Conservation (phyloP, 208 protist species). For the Crithidia thermophila region DNA sequence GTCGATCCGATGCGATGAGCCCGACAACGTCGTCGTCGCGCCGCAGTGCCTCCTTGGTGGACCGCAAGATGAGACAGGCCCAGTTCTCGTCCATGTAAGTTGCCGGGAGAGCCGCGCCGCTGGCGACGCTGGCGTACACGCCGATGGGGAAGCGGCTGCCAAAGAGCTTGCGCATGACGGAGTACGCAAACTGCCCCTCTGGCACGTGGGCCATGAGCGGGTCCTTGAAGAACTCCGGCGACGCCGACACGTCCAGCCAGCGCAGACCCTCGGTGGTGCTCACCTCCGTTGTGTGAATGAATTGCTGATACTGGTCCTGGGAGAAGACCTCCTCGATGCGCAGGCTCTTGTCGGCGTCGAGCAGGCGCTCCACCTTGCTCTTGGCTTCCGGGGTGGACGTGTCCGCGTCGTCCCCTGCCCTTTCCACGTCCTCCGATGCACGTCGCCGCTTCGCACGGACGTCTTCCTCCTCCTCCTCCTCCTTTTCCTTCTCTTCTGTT, state of each 20-base stretch:
- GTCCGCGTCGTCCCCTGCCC: not conserved
- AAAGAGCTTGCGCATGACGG: constrained; percentile 41
- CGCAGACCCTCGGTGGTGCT: constrained; percentile 37
- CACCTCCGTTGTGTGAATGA: constrained; percentile 50
- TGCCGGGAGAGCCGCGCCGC: constrained; percentile 36
- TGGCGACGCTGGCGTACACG: constrained; percentile 38
- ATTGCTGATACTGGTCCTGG: constrained; percentile 27
- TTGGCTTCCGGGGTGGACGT: not conserved
- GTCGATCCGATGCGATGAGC: not conserved
- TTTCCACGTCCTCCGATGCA: no score
- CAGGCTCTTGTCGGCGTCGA: constrained; percentile 24
- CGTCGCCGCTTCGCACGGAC: no score
- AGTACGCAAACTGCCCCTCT: constrained; percentile 46
- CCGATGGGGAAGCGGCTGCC: constrained; percentile 31
- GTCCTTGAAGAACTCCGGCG: constrained; percentile 24
- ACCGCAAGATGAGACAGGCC: constrained; percentile 49
- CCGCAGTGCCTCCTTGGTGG: constrained; percentile 15
- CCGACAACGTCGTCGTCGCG: not conserved
- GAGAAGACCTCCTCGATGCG: constrained; percentile 38
- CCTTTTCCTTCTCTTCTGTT: constrained; percentile 1
- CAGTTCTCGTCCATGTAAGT: constrained; percentile 51
- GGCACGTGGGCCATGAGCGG: constrained; percentile 18
- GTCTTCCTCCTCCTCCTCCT: constrained; percentile 13
- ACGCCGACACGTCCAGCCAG: constrained; percentile 56
- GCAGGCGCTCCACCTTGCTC: constrained; percentile 5